These are phyloP conservation scores for Penicillium paradoxum DNA, from an alignment of 495 filamentous ascomycete species.

Conservation along the genomic window DNA sequence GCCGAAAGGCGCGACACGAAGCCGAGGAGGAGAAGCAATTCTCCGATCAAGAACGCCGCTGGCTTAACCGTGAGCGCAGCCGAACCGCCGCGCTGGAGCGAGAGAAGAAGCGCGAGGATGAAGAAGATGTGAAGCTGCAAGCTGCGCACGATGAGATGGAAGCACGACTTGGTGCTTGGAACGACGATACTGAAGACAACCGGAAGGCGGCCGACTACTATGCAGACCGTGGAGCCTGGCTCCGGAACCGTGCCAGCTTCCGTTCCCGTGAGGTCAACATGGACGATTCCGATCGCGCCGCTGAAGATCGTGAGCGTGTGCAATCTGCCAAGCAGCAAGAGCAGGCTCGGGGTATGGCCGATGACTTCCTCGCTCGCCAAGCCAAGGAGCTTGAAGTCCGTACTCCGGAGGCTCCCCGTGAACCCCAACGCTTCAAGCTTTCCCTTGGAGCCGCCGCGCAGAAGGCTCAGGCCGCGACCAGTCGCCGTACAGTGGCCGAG, in stretches of 20 bases:
- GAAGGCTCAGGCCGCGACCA: constrained; percentile 67
- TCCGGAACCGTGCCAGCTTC: constrained; percentile 71
- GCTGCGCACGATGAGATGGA: constrained; percentile 66
- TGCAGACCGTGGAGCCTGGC: constrained; percentile 75
- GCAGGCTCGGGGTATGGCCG: constrained; percentile 79
- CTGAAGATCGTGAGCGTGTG: constrained; percentile 69
- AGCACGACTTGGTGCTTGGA: constrained; percentile 72
- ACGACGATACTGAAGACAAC: constrained; percentile 76
- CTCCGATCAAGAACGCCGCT: constrained; percentile 79
- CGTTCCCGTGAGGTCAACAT: constrained; percentile 64
- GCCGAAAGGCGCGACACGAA: constrained; percentile 64
- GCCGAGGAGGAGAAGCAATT: constrained; percentile 76
- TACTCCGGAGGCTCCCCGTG: constrained; percentile 49
- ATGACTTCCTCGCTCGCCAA: constrained; percentile 86
- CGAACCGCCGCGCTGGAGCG: constrained; percentile 78
- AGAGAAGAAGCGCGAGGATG: constrained; percentile 70
- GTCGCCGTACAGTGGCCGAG: constrained; percentile 80
- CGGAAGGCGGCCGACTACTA: constrained; percentile 80
- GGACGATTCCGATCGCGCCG: constrained; percentile 76
- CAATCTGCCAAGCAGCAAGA: constrained; percentile 66
- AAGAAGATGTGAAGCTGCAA: constrained; percentile 54
- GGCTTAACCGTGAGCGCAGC: constrained; percentile 83
- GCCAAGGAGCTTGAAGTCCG: constrained; percentile 72
- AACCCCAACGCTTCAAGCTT: constrained; percentile 87
- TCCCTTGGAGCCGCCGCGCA: constrained; percentile 86